phyloP scores from a whole-genome alignment of 1,284 basidiomycete species.

The Cutaneotrichosporon sp. region DNA sequence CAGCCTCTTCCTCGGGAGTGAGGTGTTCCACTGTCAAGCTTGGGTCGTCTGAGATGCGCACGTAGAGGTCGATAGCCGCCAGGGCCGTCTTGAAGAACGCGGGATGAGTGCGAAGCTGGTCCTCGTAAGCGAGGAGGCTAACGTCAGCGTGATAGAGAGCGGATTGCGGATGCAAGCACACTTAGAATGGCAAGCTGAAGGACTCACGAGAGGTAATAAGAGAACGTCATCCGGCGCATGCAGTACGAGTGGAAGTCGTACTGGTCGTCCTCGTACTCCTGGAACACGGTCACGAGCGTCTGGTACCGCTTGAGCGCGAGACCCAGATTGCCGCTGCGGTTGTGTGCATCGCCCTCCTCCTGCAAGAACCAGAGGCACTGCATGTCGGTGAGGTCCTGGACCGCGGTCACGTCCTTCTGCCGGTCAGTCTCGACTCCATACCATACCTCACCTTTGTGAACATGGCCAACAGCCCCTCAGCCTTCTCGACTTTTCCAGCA shows the following conservation, averaged over 20 bases:
- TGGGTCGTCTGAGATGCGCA: conserved; percentile 69
- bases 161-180: conserved; percentile 2
- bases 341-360: conserved; percentile 74
- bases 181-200: conserved; percentile 47
- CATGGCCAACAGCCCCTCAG: conserved; percentile 65
- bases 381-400: conserved; percentile 88
- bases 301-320: conserved; percentile 84
- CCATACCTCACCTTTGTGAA: conserved; percentile 63
- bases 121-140: conserved; percentile 77
- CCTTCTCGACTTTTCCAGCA: conserved; percentile 71
- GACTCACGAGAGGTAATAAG: conserved; percentile 70
- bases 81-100: conserved; percentile 71
- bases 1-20: conserved; percentile 46
- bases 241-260: conserved; percentile 98
- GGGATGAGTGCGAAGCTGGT: conserved; percentile 68
- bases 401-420: conserved; percentile 66
- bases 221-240: conserved; percentile 80
- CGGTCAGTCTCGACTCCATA: background rate
- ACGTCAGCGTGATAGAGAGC: no score
- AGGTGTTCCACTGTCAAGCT: conserved; percentile 51
- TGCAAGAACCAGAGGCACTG: conserved; percentile 84
- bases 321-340: conserved; percentile 62
- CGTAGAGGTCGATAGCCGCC: conserved; percentile 69
- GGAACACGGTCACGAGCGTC: conserved; percentile 68
- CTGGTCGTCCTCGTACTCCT: conserved; percentile 90